Conservation (phyloP, 371 early-diverging fungal genomes). For the Syncephalastrum sp. region DNA sequence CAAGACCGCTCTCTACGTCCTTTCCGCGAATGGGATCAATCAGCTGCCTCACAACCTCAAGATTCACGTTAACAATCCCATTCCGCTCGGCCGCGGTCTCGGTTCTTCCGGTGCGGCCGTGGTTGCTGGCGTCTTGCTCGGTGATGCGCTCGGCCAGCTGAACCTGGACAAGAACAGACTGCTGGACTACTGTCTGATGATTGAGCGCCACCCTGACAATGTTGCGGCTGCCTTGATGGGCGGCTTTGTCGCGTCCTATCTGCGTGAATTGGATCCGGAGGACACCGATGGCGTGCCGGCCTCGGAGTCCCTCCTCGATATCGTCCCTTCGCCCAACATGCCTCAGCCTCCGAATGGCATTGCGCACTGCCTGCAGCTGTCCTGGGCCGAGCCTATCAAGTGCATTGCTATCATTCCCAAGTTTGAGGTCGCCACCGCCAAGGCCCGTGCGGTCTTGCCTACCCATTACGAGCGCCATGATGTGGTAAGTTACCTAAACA, state of each 20-base stretch:
- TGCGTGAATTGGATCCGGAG: conserved; percentile 57
- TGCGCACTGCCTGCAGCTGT: conserved; percentile 66
- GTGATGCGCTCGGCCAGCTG: conserved; percentile 72
- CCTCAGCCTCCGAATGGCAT: conserved; percentile 67
- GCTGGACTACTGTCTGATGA: conserved; percentile 83
- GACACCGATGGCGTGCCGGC: conserved; percentile 57
- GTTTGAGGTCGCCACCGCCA: conserved; percentile 88
- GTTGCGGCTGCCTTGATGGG: conserved; percentile 92
- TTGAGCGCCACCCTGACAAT: conserved; percentile 98
- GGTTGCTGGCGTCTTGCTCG: conserved; percentile 90
- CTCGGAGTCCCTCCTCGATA: conserved; percentile 55
- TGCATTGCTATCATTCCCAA: conserved; percentile 88
- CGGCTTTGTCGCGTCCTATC: conserved; percentile 87
- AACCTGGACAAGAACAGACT: conserved; percentile 68
- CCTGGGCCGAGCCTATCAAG: conserved; percentile 70
- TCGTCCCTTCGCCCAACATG: conserved; percentile 28
- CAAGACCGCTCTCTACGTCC: conserved; percentile 83
- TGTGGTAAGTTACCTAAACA: conserved; percentile 69
- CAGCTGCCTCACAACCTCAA: conserved; percentile 58
- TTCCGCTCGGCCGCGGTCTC: conserved; percentile 94
- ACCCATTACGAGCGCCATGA: conserved; percentile 71
- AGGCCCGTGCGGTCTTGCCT: conserved; percentile 90
- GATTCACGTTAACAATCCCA: conserved; percentile 81
- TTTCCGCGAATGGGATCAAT: conserved; percentile 62
- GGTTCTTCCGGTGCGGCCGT: conserved; percentile 97